Evolutionary conservation across 805 yeast species (phyloP).

Genomic region (Priceomyces medius): DNA sequence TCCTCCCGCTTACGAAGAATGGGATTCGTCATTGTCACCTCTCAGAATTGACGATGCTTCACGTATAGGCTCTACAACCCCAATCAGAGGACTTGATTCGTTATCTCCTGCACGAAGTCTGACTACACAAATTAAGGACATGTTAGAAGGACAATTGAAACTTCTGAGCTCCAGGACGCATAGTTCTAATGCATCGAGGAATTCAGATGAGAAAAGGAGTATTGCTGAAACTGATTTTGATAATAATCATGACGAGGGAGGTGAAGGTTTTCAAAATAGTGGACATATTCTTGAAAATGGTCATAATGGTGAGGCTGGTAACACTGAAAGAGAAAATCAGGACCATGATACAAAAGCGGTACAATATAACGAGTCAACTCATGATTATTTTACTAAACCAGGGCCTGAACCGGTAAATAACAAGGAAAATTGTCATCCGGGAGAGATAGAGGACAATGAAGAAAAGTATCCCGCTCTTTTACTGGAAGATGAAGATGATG

Average conservation of each 20-base stretch:
- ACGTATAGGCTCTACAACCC: neutral
- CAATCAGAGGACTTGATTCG: slow-evolving; percentile 5
- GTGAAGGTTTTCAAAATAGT: neutral
- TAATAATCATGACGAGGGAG: neutral
- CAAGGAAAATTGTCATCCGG: too few relatives aligned
- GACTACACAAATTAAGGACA: slow-evolving; percentile 14
- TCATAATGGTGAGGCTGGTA: neutral
- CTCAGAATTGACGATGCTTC: slow-evolving; percentile 16
- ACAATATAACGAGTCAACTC: too few relatives aligned
- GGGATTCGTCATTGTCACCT: slow-evolving; percentile 18
- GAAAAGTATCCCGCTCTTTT: slow-evolving; percentile 4
- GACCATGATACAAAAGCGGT: neutral
- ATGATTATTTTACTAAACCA: too few relatives aligned
- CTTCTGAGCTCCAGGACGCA: slow-evolving; percentile 1
- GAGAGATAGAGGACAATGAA: neutral
- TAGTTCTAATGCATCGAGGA: slow-evolving; percentile 4
- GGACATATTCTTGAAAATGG: neutral
- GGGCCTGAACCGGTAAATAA: too few relatives aligned
- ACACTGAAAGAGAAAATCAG: neutral
- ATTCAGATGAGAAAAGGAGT: slow-evolving; percentile 2
- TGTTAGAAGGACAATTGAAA: slow-evolving; percentile 14
- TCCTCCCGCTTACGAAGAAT: slow-evolving; percentile 34
- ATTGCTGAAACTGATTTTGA: neutral
- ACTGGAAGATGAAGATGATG: slow-evolving; percentile 13
- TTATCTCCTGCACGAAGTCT: neutral